Evolutionary conservation across 306 rosid genomes (phyloP).

Genomic region (Castanea crenata): DNA sequence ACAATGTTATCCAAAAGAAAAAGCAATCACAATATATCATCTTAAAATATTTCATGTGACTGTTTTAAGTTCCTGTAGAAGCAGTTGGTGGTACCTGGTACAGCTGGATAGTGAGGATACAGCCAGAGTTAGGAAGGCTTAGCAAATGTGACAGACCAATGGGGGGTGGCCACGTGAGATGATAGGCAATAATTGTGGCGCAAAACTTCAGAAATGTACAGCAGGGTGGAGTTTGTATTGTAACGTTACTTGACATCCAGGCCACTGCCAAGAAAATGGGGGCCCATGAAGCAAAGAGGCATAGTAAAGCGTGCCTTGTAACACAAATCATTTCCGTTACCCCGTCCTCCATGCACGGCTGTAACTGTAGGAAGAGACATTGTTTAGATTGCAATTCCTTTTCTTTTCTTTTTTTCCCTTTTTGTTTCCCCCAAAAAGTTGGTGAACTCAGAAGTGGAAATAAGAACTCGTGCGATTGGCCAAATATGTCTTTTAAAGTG

Average conservation of each 20-base stretch:
- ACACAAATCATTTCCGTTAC: not conserved
- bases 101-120: constrained; percentile 52
- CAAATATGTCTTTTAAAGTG: no score
- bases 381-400: no score
- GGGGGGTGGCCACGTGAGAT: constrained; percentile 30
- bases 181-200: constrained; percentile 26
- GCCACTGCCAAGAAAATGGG: constrained; percentile 21
- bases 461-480: no score
- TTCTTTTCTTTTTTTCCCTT: no score
- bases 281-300: not conserved
- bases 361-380: not conserved
- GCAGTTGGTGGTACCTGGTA: not conserved
- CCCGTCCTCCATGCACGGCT: not conserved
- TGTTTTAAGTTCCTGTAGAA: no score
- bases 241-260: not conserved
- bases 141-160: constrained; percentile 30
- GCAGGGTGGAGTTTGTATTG: not conserved
- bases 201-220: not conserved
- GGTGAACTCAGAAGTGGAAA: no score
- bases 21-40: no score
- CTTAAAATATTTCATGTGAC: no score
- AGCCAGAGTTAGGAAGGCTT: not conserved
- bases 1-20: no score
- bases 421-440: no score
- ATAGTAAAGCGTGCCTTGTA: not conserved